Conservation (phyloP, 495 filamentous ascomycete genomes). For the Extremus antarcticus region DNA sequence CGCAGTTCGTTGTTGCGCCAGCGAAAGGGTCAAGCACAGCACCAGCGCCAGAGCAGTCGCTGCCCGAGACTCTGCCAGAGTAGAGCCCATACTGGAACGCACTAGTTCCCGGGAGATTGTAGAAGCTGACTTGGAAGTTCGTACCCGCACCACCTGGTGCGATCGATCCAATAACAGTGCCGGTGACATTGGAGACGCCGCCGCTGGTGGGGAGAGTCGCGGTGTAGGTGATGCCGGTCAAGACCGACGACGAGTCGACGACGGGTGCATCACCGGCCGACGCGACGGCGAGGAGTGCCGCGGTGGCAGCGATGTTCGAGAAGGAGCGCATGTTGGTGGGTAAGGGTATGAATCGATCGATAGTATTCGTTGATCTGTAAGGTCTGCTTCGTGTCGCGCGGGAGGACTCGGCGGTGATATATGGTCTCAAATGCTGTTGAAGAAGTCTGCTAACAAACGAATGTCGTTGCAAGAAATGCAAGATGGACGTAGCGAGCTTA, state of each 20-base stretch:
- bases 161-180: background rate
- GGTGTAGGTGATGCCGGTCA: background rate
- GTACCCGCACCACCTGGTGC: background rate
- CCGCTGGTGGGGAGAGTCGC: background rate
- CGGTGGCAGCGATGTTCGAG: background rate
- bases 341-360: too few species aligned
- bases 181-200: background rate
- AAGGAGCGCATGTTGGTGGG: background rate
- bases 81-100: background rate
- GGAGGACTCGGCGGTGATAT: too few species aligned
- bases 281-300: background rate
- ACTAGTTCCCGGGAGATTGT: background rate
- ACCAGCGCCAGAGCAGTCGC: background rate
- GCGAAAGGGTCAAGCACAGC: background rate
- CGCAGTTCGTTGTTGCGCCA: background rate
- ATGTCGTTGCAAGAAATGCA: background rate
- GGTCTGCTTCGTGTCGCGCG: too few species aligned
- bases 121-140: background rate
- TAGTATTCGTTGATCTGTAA: too few species aligned
- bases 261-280: background rate
- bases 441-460: too few species aligned
- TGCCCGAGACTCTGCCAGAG: background rate
- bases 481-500: background rate
- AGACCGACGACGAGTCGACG: background rate
- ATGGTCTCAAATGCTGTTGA: too few species aligned